Evolutionary conservation across 768 basidiomycete species (phyloP).

Genomic region (Hortiboletus campestris): DNA sequence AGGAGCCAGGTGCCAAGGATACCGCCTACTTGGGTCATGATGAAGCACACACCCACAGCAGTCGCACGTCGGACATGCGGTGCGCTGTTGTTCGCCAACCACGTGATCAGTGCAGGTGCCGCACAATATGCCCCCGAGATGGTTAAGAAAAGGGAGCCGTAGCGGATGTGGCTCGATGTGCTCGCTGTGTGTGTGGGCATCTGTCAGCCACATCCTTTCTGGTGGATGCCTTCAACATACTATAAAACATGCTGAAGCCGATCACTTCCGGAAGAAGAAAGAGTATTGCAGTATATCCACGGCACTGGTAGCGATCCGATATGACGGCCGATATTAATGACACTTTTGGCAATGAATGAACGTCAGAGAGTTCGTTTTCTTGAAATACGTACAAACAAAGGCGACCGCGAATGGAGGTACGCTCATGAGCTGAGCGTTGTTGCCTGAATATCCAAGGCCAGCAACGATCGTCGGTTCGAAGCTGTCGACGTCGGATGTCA

Average conservation of each 20-base stretch:
- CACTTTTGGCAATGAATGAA: constrained; percentile 24
- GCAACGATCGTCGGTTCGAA: constrained; percentile 72
- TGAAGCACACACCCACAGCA: too few relatives aligned
- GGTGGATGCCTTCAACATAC: constrained; percentile 24
- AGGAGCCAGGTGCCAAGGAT: too few relatives aligned
- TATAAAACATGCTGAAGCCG: constrained; percentile 54
- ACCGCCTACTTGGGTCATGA: too few relatives aligned
- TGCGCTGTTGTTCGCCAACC: too few relatives aligned
- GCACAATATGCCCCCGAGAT: constrained; percentile 48
- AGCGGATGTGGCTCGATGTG: constrained; percentile 35
- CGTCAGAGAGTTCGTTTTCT: background rate
- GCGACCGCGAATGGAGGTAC: constrained; percentile 46
- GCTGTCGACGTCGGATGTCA: constrained; percentile 41
- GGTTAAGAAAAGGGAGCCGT: constrained; percentile 39
- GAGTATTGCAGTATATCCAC: constrained; percentile 34
- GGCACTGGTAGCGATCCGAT: constrained; percentile 44
- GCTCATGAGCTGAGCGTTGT: constrained; percentile 57
- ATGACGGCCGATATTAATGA: constrained; percentile 41
- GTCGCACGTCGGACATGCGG: too few relatives aligned
- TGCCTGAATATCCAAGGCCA: constrained; percentile 53
- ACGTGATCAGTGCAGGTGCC: too few relatives aligned
- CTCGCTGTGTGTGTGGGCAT: constrained; percentile 5
- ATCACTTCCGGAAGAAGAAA: constrained; percentile 41
- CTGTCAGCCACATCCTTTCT: background rate
- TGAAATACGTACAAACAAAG: constrained; percentile 40